Conservation (phyloP, 1,284 basidiomycete species). For the Sporisorium exsertum region DNA sequence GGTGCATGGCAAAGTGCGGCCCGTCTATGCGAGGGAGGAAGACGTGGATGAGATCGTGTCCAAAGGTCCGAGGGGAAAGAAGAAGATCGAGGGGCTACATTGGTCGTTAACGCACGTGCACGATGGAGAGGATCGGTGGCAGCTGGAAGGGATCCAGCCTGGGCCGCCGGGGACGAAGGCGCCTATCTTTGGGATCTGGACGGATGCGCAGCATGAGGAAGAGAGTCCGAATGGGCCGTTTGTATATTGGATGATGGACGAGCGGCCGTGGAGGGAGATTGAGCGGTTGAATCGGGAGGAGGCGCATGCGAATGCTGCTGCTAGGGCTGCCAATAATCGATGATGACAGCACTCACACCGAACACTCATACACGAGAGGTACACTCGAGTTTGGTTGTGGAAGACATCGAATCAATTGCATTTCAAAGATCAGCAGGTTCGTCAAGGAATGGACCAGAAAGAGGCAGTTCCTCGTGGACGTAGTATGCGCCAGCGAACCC, state of each 20-base stretch:
- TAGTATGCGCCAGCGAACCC: constrained; percentile 11
- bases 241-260: constrained; percentile 54
- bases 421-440: too few relatives aligned
- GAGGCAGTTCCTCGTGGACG: constrained; percentile 6
- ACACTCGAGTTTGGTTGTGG: too few relatives aligned
- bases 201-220: constrained; percentile 40
- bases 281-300: constrained; percentile 32
- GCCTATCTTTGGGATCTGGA: constrained; percentile 58
- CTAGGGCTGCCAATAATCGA: constrained; percentile 9
- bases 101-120: constrained; percentile 55
- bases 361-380: neutral
- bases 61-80: constrained; percentile 20
- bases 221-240: constrained; percentile 50
- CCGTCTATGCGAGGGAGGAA: constrained; percentile 39
- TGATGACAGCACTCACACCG: neutral
- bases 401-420: too few relatives aligned
- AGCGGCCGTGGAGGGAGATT: constrained; percentile 46
- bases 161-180: constrained; percentile 49
- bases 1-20: constrained; percentile 45
- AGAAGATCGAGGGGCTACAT: constrained; percentile 44
- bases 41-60: constrained; percentile 32
- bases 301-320: constrained; percentile 14
- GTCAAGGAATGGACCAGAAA: neutral
- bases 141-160: constrained; percentile 50
- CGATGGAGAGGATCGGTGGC: constrained; percentile 57